Base-by-base conservation (phyloP, 805 yeast genomes). In the Metschnikowia shivogae region DNA sequence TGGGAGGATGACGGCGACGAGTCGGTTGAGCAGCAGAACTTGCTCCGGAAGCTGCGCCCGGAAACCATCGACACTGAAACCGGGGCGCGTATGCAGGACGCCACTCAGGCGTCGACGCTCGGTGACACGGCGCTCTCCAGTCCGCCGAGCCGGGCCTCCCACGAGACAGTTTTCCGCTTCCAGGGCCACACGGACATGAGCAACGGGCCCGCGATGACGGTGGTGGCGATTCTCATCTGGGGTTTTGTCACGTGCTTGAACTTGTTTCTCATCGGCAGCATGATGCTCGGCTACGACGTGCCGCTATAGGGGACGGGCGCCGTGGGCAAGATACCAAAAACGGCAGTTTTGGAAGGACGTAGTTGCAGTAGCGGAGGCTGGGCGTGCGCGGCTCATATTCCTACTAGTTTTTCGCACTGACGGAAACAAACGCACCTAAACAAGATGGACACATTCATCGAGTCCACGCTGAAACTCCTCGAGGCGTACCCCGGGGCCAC, bases 161-260 rank as follows among this genome's bases (percentile, higher is more conserved):
- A 63, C 55, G 63, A 41, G 38, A 59, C 51, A 31, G 44, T 51
- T 37, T 51, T 55, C 45, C 39, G 68, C 55, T 50, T 64, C 39
- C 60, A 53, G 44, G 72, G 69, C 17, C 71, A 64, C 45, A 75
- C 73, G 39, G 95, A 87, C 64, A 81, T 84, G 76, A 84, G 90
- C 56, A 86, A 86, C 60, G 78, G 87, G 13, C 70, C 70, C 9
- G 42, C 70, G 30, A 73, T 85, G 36, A 69, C 85, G 3, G 60
- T 72, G 35, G 38, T 70, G 1, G 87, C 93, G 2, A 58, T 81
- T 10, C 46, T 74, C 22, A 77, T 85, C 11, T 89, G 95, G 89
- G 77, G 77, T 0, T 72, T 81, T 20, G 86, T 89, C 19, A 78
- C 89, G 6, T 69, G 80, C 22, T 74, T 89, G 57, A 89, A 89